phyloP scores from a whole-genome alignment of 805 yeast species.

The Myxozyma melibiosi region DNA sequence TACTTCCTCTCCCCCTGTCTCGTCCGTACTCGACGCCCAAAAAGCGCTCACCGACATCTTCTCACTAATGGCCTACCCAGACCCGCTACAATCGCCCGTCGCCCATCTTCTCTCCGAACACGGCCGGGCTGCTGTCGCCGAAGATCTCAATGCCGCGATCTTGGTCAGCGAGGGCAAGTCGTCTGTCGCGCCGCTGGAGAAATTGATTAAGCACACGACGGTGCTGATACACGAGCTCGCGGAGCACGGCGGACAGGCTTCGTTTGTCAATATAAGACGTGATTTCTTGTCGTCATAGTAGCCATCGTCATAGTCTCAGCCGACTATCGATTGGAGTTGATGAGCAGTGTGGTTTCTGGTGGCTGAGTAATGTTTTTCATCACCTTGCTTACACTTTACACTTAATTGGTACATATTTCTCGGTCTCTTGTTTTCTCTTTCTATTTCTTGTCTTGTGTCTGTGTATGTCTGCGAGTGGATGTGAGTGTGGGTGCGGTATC shows the following conservation, averaged over 20 bases:
- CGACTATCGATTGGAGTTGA: background rate
- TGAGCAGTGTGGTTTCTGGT: background rate
- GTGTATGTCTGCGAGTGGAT: too few relatives aligned
- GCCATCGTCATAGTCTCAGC: background rate
- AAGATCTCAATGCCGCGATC: slow-evolving; percentile 49
- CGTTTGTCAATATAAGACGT: slow-evolving; percentile 29
- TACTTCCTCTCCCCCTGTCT: background rate
- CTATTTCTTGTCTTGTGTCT: too few relatives aligned
- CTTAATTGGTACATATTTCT: too few relatives aligned
- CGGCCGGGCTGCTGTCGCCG: slow-evolving; percentile 47
- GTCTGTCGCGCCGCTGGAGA: slow-evolving; percentile 49
- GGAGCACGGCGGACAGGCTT: slow-evolving; percentile 29
- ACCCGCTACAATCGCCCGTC: slow-evolving; percentile 48
- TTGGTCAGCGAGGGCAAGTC: slow-evolving; percentile 50
- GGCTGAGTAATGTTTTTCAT: too few relatives aligned
- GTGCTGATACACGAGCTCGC: slow-evolving; percentile 30
- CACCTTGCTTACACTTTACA: too few relatives aligned
- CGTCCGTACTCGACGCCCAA: slow-evolving; percentile 37
- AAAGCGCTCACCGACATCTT: slow-evolving; percentile 51
- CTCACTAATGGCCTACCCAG: slow-evolving; percentile 55
- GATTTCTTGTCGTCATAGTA: slow-evolving; percentile 22
- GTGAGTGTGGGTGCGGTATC: too few relatives aligned
- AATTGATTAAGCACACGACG: slow-evolving; percentile 48
- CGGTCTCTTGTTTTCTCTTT: too few relatives aligned
- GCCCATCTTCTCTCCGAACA: slow-evolving; percentile 45